Evolutionary conservation across 176 grass and related monocot genomes (phyloP), one percentile per base, ranked within the genome.

Genomic region (Guadua angustifolia): DNA sequence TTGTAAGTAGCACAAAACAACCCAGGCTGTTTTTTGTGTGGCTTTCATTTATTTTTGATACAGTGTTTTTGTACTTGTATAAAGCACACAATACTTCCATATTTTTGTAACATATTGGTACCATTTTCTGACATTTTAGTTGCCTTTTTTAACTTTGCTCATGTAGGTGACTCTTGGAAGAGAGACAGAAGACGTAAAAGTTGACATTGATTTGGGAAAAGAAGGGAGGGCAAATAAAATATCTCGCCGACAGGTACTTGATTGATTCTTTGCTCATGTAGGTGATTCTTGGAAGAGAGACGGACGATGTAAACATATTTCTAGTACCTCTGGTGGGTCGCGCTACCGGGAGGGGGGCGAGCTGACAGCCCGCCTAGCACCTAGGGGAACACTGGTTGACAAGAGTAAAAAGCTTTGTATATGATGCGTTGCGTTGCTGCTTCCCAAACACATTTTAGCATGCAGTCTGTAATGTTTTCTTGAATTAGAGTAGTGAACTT

Each of bases 121-220:
- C 53, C 13, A 35, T 69, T 47, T 75, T 85, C 63, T 81, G 42
- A 70, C 42, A 47, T 76, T 69, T 65, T 26, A 57, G 51, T 77
- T 29, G 15, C 40, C 26, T 51, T 72, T 66, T 26, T 65, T 73
- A 12, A 8, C 44, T 72, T 36, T 83, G 49, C 62, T 79, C 66
- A 67, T 74, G 56, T 82, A 99, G 96, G 96, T 99, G 62, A 85
- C 78, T 88, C 91, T 99, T 82, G 96, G 96, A 92, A 94, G 96
- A 86, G 93, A 91, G 60, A 94, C 96, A 46, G 91, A 92, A 88
- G 93, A 99, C 42, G 25, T 92, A 45, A 93, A 99, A 82, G 96
- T 99, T 87, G 96, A 99, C 83, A 92, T 99, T 84, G 89, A 99
- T 80, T 95, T 99, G 88, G 91, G 88, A 88, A 93, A 92, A 89